Evolutionary conservation across 176 grass and related monocot species (phyloP), one percentile per base, ranked within the genome.

Genomic region (Phoenix dactylifera): DNA sequence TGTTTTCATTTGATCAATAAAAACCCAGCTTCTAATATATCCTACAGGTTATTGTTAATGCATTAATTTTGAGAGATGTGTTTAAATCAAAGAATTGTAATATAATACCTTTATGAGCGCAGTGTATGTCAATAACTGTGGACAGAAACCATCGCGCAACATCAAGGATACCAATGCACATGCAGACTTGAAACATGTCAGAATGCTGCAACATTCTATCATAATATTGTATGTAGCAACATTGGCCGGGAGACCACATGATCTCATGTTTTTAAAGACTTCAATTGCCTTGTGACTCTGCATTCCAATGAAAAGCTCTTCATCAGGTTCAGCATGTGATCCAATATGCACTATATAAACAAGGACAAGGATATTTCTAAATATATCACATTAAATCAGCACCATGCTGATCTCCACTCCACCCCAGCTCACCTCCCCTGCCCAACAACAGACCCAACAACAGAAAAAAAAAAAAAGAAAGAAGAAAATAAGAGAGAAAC

Each of bases 191-290:
- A 76, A 65, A 76, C 74, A 82, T 25, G 48, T 55, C 50, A 90
- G 72, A 56, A 74, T 72, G 50, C 83, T 71, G 65, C 78, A 85
- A 69, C 83, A 90, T 60, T 88, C 72, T 77, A 97, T 85, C 92
- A 97, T 97, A 24, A 76, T 78, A 58, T 68, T 90, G 66, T 91
- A 97, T 49, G 84, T 83, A 54, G 75, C 70, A 61, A 68, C 23
- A 76, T 87, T 63, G 32, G 58, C 48, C 64, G 81, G 87, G 53
- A 88, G 73, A 60, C 24, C 56, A 24, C 50, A 82, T 61, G 61
- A 68, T 65, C 70, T 90, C 83, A 96, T 90, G 58, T 57, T 80
- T 70, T 75, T 85, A 70, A 91, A 88, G 54, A 79, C 74, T 70
- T 17, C 90, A 62, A 88, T 70, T 68, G 92, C 78, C 50, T 61